A percentile compares a stretch with the other conserved stretches of the same genome.
Conservation (phyloP, 75 land plant genomes). For the Gnetum montanum region DNA sequence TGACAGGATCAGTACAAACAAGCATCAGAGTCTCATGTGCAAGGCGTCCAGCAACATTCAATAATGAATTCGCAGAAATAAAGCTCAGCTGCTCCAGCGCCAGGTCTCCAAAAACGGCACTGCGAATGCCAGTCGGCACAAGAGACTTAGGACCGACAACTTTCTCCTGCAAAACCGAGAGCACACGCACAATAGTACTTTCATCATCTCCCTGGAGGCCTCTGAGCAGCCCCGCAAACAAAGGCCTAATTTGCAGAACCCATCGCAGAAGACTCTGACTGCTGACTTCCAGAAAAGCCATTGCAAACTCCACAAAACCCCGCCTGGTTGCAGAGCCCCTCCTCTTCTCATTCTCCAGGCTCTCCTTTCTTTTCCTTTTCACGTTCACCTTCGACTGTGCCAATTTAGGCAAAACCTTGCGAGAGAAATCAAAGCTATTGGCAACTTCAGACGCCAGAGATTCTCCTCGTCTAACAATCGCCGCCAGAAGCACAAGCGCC, state of each 20-base stretch:
- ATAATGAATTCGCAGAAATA: slow-evolving; percentile 41
- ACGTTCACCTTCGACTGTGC: slow-evolving; percentile 15
- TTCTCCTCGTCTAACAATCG: slow-evolving; percentile 60
- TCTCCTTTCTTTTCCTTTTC: slow-evolving; percentile 4
- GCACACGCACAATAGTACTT: slow-evolving; percentile 44
- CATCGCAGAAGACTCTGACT: slow-evolving; percentile 69
- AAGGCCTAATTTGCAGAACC: slow-evolving; percentile 71
- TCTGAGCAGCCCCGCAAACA: slow-evolving; percentile 68
- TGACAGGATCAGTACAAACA: slow-evolving; percentile 76
- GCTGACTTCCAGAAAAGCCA: slow-evolving; percentile 83
- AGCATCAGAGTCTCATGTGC: slow-evolving; percentile 53
- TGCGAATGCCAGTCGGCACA: slow-evolving; percentile 66
- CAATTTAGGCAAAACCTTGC: slow-evolving; percentile 48
- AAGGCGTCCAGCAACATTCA: slow-evolving; percentile 30
- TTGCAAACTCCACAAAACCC: slow-evolving; percentile 75
- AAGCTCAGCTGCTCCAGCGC: slow-evolving; percentile 68
- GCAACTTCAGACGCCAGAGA: slow-evolving; percentile 68
- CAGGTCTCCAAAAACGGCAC: slow-evolving; percentile 86
- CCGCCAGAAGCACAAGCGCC: slow-evolving; percentile 48
- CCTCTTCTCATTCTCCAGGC: slow-evolving; percentile 3
- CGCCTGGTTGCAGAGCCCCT: slow-evolving; percentile 23
- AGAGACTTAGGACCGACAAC: slow-evolving; percentile 44
- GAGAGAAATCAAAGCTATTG: slow-evolving; percentile 62
- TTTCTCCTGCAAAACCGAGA: slow-evolving; percentile 47
- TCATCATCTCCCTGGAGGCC: slow-evolving; percentile 74